Evolutionary conservation across 139 green algal genomes (phyloP), one percentile per base, ranked within the genome.

Genomic region (Asterochloris erici): DNA sequence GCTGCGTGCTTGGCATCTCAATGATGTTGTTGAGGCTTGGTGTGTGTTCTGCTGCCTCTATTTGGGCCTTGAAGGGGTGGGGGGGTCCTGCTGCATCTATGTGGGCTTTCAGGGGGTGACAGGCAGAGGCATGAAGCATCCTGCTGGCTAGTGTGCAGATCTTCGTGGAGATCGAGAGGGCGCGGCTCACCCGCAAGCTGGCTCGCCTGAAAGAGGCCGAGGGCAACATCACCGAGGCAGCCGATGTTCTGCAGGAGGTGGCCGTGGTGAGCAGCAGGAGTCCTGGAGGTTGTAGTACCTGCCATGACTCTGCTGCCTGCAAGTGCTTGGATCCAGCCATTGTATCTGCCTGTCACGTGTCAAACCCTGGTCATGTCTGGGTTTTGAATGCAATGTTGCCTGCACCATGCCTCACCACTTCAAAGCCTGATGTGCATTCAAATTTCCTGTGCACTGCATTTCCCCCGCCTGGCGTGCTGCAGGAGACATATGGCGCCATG

Each of bases 161-260:
- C 73, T 99, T 97, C 86, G 96, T 99, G 64, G 97, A 99, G 91
- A 98, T 99, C 83, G 97, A 99, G 91, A 90, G 97, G 13, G 96
- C 97, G 19, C 88, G 97, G 17, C 88, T 99, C 64, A 97, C 93
- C 11, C 90, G 91, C 68, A 90, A 87, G 78, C 90, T 99, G 77
- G 97, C 97, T 0, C 78, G 74, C 60, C 97, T 98, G 61, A 93
- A 94, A 74, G 97, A 99, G 85, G 88, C 85, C n/a, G 93, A 98
- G 78, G 97, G 96, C n/a, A 93, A 97, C 14, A 87, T 98, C 15
- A 82, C 87, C 21, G 96, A 98, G 82, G 97, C 97, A 13, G 96
- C 95, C 16, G 95, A 98, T 68, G 94, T 95, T 17, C 90, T 99
- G 89, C 97, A 99, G 87, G 97, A 98, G 84, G 95, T 99, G 60